Base-by-base conservation (phyloP, 1,284 basidiomycete species). In the Naganishia sp. region DNA sequence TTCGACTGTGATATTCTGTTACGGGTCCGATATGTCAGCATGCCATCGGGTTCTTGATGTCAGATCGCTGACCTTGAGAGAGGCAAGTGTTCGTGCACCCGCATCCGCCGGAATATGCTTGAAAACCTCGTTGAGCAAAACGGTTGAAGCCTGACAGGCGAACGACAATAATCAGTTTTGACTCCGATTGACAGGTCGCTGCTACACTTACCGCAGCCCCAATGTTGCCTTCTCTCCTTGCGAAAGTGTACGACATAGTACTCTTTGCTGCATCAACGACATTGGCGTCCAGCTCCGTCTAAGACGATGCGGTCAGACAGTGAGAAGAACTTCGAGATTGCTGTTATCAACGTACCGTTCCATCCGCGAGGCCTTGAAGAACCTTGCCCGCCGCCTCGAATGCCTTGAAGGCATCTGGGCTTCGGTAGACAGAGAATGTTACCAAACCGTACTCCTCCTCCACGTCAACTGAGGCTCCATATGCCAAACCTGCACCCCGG, bases 181-280 rank as follows among this genome's bases (percentile, higher is more conserved):
- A 28, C 28, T 41, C 39, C 17, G 57, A 32, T 21, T 25, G 17
- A 61, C 18, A 79, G 85, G 75, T 18, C 23, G 1, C 9, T 5
- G 9, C 25, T 13, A 17, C 61, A 63, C 75, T 71, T 75, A 94
- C 95, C 43, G 94, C 94, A 69, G 87, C 84, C 21, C 86, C 85
- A 39, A 91, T 87, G 1, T 92, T 96, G 31, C 92, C 89, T 35
- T 95, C 90, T 53, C 84, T 83, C 72, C 87, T 86, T 0, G 94
- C 87, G 6, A 93, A 88, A 23, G 84, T 83, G 75, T 88, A 98
- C 10, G 95, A 92, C 72, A 97, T 87, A 62, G 87, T 90, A 67
- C 90, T 92, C 81, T 96, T 94, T 4, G 94, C 93, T 0, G 91
- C 90, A 73, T 98, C 94, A 21, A 99, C 81, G 10, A 88, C 87